Evolutionary conservation across 108 stramenopile genomes (phyloP), one percentile per base, ranked within the genome.

Genomic region (Nitzschia sp.): DNA sequence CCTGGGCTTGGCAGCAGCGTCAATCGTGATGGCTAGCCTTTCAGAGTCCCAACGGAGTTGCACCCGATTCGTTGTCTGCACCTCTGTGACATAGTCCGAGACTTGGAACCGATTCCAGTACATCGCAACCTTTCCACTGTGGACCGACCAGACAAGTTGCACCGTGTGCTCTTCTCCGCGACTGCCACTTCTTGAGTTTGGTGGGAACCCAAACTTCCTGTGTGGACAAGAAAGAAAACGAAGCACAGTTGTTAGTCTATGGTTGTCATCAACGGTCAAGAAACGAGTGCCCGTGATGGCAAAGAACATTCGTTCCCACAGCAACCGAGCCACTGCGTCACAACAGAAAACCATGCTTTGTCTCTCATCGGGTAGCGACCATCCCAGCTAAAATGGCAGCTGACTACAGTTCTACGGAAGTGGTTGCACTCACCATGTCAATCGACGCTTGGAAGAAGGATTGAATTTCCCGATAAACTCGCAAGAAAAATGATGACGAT

Each of bases 151-250:
- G 11, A 82, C 40, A 17, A 84, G 76, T 52, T 57, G 58, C 10
- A 84, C 73, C 48, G 75, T 79, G 56, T 83, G 78, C 51, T 83
- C 82, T 55, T 78, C 77, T 8, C 77, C 77, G 14, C 72, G 21
- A 21, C 77, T 69, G 11, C 66, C 65, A 10, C 41, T 41, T 38
- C 77, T 63, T 19, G 38, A n/a, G 20, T 51, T 34, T 43, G 72
- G 67, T 3, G 77, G 63, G 44, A 78, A 63, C 25, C 77, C 77
- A 68, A 78, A 78, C 20, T 41, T 10, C 75, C 75, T 75, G 44
- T 50, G 58, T 2, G 15, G 5, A 17, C 46, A 48, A 56, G 22
- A 56, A 20, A 56, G 29, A 34, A 34, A 1, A 34, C 5, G 29
- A 5, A 34, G 5, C 29, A 34, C 1, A 34, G 29, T 34, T 34